phyloP scores from a whole-genome alignment of 768 basidiomycete genomes.

The Hebeloma cylindrosporum region DNA sequence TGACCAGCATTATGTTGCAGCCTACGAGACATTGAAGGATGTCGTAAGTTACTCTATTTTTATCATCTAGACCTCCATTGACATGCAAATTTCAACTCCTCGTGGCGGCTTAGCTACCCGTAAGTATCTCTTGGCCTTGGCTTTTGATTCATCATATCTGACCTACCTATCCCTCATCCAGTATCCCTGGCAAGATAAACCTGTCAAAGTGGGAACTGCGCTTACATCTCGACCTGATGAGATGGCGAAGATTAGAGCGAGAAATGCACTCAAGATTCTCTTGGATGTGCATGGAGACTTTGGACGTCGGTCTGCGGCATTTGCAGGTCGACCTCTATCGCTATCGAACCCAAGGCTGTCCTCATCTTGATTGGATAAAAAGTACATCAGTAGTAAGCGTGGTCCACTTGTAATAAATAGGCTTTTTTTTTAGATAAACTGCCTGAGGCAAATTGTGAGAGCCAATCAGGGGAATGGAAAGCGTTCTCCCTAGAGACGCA shows the following conservation, averaged over 20 bases:
- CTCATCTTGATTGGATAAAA: conserved; percentile 25
- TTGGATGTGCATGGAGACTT: conserved; percentile 91
- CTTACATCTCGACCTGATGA: conserved; percentile 77
- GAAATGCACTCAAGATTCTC: conserved; percentile 92
- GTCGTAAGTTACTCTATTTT: conserved; percentile 35
- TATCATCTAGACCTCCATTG: conserved; percentile 18
- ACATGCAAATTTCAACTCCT: conserved; percentile 11
- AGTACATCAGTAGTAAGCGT: conserved; percentile 3
- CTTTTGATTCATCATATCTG: conserved; percentile 26
- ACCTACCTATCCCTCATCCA: conserved; percentile 35
- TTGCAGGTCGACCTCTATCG: conserved; percentile 38
- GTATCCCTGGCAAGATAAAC: conserved; percentile 82
- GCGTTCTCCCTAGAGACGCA: conserved; percentile 17
- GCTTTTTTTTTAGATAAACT: no score
- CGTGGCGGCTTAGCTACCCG: conserved; percentile 41
- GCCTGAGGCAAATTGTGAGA: conserved; percentile 10
- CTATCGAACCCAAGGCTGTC: conserved; percentile 41
- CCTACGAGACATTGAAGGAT: conserved; percentile 48
- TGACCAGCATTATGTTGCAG: conserved; percentile 24
- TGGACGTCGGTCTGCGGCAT: conserved; percentile 54
- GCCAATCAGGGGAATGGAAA: conserved; percentile 6
- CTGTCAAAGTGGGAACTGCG: conserved; percentile 64
- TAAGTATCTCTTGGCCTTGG: conserved; percentile 33
- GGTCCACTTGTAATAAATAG: conserved; percentile 13
- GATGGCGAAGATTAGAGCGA: conserved; percentile 83